These are phyloP conservation scores for Pestalotiopsis sp. DNA, from an alignment of 2,329 filamentous ascomycete genomes.

Conservation along the genomic window DNA sequence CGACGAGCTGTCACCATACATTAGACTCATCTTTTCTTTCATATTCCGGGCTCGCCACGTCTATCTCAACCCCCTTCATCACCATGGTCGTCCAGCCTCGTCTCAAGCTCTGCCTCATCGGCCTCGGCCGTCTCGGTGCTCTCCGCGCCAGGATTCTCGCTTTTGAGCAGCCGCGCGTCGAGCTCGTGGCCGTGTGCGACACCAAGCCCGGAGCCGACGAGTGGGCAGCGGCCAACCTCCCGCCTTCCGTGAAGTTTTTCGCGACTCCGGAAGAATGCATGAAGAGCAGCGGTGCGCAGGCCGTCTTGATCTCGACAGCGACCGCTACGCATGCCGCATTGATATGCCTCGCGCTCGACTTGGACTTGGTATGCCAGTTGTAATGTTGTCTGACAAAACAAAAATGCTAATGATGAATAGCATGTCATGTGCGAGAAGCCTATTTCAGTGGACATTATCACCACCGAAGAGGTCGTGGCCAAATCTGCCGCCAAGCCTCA, in stretches of 20 bases:
- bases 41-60: not conserved
- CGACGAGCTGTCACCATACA: not conserved
- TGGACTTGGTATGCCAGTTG: too few relatives aligned
- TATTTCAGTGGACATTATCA: slow-evolving; percentile 5
- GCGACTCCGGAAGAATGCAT: not conserved
- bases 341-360: slow-evolving; percentile 5
- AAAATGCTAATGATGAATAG: too few relatives aligned
- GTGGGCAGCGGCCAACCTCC: not conserved
- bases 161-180: slow-evolving; percentile 5
- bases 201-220: not conserved
- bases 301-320: slow-evolving; percentile 2
- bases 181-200: slow-evolving; percentile 3
- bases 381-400: too few relatives aligned
- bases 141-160: slow-evolving; percentile 6
- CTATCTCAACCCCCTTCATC: not conserved
- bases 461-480: slow-evolving; percentile 6
- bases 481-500: slow-evolving; percentile 9
- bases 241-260: not conserved
- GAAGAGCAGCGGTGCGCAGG: slow-evolving; percentile 1
- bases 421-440: slow-evolving; percentile 10
- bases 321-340: not conserved
- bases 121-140: slow-evolving; percentile 3
- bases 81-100: slow-evolving; percentile 1
- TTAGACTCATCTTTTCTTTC: too few relatives aligned
- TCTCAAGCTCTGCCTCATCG: slow-evolving; percentile 6